These are phyloP conservation scores for Russula olivacea DNA, from an alignment of 768 basidiomycete species.

Conservation along the genomic window DNA sequence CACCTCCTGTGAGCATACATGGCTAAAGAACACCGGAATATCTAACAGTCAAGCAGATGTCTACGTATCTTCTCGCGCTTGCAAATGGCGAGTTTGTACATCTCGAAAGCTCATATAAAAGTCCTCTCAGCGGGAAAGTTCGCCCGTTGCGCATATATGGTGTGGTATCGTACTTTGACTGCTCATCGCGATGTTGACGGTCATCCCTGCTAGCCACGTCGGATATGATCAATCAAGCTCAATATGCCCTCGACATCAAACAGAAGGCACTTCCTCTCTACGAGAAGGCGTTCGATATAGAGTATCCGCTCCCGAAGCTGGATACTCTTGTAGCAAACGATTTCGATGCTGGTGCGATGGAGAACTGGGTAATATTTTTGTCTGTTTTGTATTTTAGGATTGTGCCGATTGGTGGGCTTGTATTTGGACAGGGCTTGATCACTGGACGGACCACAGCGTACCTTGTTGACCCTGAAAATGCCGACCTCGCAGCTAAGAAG, in stretches of 20 bases:
- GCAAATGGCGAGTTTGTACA: constrained; percentile 76
- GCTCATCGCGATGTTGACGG: constrained; percentile 3
- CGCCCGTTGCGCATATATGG: constrained; percentile 84
- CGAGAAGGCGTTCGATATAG: constrained; percentile 87
- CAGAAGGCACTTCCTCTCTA: constrained; percentile 78
- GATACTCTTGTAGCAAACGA: constrained; percentile 88
- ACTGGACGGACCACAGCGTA: constrained; percentile 81
- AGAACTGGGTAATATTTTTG: constrained; percentile 62
- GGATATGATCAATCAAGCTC: constrained; percentile 76
- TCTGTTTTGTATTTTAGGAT: neutral
- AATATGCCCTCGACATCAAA: constrained; percentile 86
- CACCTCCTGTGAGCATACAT: constrained; percentile 50
- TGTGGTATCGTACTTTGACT: constrained; percentile 29
- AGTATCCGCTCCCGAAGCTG: constrained; percentile 89
- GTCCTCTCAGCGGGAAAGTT: constrained; percentile 72
- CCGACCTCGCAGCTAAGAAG: constrained; percentile 70
- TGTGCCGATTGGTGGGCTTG: neutral
- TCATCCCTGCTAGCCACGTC: constrained; percentile 51
- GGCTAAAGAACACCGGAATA: neutral
- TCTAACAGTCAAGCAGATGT: constrained; percentile 45
- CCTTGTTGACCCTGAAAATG: constrained; percentile 70
- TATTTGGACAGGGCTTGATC: constrained; percentile 57
- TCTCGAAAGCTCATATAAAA: constrained; percentile 68
- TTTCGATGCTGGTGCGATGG: constrained; percentile 90
- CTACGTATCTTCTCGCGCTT: constrained; percentile 82